A percentile compares a stretch with the other conserved stretches of the same genome.
Conservation (phyloP, 148 eudicot species). For the Pharnaceum exiguum region DNA sequence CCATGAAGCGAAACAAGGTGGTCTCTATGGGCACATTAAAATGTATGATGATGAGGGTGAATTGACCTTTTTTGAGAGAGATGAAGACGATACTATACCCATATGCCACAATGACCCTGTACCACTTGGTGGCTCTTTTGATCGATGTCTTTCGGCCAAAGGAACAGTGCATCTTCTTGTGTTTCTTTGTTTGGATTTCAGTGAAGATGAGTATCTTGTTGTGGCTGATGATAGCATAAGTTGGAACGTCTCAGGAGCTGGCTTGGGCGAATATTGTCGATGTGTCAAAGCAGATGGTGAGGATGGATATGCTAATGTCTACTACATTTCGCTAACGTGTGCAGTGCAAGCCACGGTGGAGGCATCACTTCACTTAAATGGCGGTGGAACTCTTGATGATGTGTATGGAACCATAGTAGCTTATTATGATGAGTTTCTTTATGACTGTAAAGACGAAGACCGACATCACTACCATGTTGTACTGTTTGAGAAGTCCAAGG, state of each 20-base stretch:
- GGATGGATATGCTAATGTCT: background rate
- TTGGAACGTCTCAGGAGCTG: background rate
- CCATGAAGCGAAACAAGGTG: background rate
- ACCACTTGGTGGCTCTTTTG: background rate
- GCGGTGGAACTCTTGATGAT: background rate
- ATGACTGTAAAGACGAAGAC: background rate
- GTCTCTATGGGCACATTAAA: background rate
- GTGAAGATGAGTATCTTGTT: background rate
- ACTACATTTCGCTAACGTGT: background rate
- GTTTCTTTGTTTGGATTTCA: background rate
- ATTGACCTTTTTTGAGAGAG: background rate
- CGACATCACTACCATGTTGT: background rate
- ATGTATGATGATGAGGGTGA: background rate
- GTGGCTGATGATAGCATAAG: background rate
- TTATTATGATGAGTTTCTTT: background rate
- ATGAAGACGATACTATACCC: background rate
- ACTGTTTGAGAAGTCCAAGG: background rate
- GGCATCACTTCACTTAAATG: background rate
- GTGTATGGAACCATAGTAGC: background rate
- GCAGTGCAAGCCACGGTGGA: background rate
- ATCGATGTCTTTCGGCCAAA: background rate
- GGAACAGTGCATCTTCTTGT: background rate
- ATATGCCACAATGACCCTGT: background rate
- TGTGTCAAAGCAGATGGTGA: background rate
- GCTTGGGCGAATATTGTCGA: background rate